phyloP scores from a whole-genome alignment of 2,329 filamentous ascomycete species.

The Coniosporium tulheliwenetii region DNA sequence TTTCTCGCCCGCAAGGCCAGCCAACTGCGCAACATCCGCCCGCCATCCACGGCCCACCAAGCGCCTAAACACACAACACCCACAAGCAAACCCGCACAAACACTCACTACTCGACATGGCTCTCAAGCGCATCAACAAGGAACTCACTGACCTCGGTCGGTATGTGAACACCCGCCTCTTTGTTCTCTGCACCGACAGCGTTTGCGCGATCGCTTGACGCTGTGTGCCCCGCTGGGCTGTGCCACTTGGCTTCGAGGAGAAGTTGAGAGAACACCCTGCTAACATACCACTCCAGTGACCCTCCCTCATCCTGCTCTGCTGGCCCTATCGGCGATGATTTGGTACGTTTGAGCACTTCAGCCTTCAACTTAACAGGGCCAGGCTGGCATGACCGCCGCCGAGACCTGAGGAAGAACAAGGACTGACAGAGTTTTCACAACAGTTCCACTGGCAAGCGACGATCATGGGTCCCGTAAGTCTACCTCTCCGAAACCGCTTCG shows the following conservation, averaged over 20 bases:
- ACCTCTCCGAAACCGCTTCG: neutral
- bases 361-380: constrained; percentile 3
- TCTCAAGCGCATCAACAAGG: constrained; percentile 90
- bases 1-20: too few species aligned
- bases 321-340: constrained; percentile 94
- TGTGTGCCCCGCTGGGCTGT: too few species aligned
- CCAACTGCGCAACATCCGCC: too few species aligned
- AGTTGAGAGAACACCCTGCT: too few species aligned
- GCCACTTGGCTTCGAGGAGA: too few species aligned
- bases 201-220: neutral
- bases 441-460: constrained; percentile 99
- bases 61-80: neutral
- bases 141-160: constrained; percentile 80
- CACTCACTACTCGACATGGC: constrained; percentile 42
- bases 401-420: neutral
- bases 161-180: constrained; percentile 25
- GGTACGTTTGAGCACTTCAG: constrained; percentile 45
- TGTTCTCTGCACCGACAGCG: neutral
- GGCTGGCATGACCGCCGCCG: neutral
- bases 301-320: constrained; percentile 95
- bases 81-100: constrained; percentile 4
- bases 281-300: constrained; percentile 49
- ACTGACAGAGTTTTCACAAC: constrained; percentile 16
- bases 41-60: neutral
- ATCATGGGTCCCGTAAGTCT: constrained; percentile 95